Evolutionary conservation across 1,284 basidiomycete genomes (phyloP), one percentile per base, ranked within the genome.

Genomic region (Apiotrichum montevideense): DNA sequence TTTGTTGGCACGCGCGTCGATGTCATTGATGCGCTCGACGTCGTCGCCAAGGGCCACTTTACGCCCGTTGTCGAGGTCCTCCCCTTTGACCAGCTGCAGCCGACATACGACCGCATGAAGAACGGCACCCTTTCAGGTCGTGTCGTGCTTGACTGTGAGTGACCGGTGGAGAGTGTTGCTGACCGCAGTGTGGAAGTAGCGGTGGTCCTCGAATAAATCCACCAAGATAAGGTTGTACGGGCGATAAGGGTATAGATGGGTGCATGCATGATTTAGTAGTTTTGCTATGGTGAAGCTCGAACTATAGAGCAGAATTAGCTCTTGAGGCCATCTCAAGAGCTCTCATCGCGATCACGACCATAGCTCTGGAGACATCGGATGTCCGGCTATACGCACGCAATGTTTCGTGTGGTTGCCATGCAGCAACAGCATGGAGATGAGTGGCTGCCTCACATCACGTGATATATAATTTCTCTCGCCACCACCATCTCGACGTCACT

Each of bases 1-100:
- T 89, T 88, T 66, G 87, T 90, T 46, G 88, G 85, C 77, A 82
- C 72, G 62, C 62, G 86, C 43, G 85, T 86, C 66, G 88, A 90
- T 64, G 82, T 86, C 3, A 66, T 79, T 7, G 87, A 91, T 66
- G 86, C 88, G 1, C 72, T 90, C n/a, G 80, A 83, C 1, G 82
- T 90, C 35, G 88, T 87, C 2, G 82, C 85, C 0, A 66, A 77
- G 2, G 87, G 87, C 9, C 80, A 82, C 41, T 85, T 89, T 47
- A 84, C 81, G 66, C 83, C 83, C 53, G 78, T 79, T 56, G 86
- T 80, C 66, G 69, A 67, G 47, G 61, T 79, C 51, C 80, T 79
- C 69, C 79, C 78, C 1, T 76, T 88, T 32, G 67, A 73, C 0
- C 80, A 82, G n/a, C 80, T 89, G 4, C 47, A 56, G 40, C 40